Base-by-base conservation (phyloP, 306 rosid genomes). In the Inga leiocalycina region DNA sequence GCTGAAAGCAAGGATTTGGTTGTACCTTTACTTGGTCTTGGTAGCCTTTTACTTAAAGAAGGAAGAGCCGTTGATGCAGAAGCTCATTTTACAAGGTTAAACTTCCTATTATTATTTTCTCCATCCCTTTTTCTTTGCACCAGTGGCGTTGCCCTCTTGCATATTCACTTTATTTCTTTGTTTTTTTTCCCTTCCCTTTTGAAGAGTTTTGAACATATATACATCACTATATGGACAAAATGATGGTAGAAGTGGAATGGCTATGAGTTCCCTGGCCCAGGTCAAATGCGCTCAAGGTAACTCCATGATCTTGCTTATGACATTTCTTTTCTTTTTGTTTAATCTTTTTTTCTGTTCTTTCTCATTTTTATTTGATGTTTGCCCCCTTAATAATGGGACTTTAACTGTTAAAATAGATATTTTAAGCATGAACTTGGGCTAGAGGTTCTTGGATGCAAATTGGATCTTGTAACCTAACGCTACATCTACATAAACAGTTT, bases 161-260 rank as follows among this genome's bases (percentile, higher is more conserved):
- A 34, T 75, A 75, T 61, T 75, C 73, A 85, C 80, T 72, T 43
- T 65, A 80, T 19, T 68, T 80, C 84, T 16, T 76, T 76, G 62
- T 82, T 84, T 13, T 76, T 74, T 16, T 79, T 54, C 30, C 30
- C 30, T 27, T 27, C 30, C 30, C 30, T 27, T 27, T 27, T 73
- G 20, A 67, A 95, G 99, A 89, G 89, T 93, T 87, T 72, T 93
- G 69, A 81, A 85, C 83, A 87, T 95, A 81, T 86, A 90, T 79
- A 86, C 80, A 37, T 89, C 89, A 82, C 79, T 88, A 46, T 89
- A 93, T 81, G 99, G 99, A 83, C 90, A 95, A 81, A 79, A 73
- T 30, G 97, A 95, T 52, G 98, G 99, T 87, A 88, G 92, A 88
- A 91, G 91, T 85, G 99, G 98, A 83, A 88, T 92, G 91, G 94